phyloP scores from a whole-genome alignment of 2,329 filamentous ascomycete genomes.

The Fusarium scirpi region DNA sequence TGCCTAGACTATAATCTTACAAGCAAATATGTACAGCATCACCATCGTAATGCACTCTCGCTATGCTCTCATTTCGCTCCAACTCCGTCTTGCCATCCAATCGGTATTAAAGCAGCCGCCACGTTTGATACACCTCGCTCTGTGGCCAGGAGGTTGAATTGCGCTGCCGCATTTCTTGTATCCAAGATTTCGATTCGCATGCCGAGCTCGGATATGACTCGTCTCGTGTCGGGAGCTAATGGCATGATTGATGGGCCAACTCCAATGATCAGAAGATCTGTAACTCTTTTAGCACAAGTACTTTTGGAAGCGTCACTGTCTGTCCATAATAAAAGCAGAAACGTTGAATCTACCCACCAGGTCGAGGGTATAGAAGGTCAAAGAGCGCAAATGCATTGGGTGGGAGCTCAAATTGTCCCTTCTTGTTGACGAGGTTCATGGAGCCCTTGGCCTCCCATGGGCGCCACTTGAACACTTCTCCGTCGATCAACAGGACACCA shows the following conservation, averaged over 20 bases:
- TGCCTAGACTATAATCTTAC: slow-evolving; percentile 10
- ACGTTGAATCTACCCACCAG: slow-evolving; percentile 69
- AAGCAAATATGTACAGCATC: slow-evolving; percentile 21
- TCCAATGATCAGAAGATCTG: slow-evolving; percentile 91
- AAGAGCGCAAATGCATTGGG: slow-evolving; percentile 80
- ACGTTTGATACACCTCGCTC: slow-evolving; percentile 88
- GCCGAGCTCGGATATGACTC: slow-evolving; percentile 79
- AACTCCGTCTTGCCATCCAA: slow-evolving; percentile 79
- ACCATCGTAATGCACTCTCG: not conserved
- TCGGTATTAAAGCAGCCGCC: slow-evolving; percentile 86
- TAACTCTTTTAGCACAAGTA: slow-evolving; percentile 22
- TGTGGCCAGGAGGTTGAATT: slow-evolving; percentile 95
- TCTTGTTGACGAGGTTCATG: slow-evolving; percentile 73
- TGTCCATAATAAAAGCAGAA: not conserved
- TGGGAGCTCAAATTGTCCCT: slow-evolving; percentile 84
- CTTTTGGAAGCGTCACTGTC: not conserved
- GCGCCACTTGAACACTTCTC: slow-evolving; percentile 89
- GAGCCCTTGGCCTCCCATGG: slow-evolving; percentile 74
- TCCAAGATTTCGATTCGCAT: slow-evolving; percentile 90
- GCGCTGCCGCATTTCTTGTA: slow-evolving; percentile 91
- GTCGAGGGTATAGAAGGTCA: slow-evolving; percentile 85
- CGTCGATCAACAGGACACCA: slow-evolving; percentile 83
- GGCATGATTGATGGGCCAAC: slow-evolving; percentile 81
- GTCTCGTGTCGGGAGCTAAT: slow-evolving; percentile 79
- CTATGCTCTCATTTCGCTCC: slow-evolving; percentile 51